Base-by-base conservation (phyloP, 257 asterid species). In the Fraxinus excelsior region DNA sequence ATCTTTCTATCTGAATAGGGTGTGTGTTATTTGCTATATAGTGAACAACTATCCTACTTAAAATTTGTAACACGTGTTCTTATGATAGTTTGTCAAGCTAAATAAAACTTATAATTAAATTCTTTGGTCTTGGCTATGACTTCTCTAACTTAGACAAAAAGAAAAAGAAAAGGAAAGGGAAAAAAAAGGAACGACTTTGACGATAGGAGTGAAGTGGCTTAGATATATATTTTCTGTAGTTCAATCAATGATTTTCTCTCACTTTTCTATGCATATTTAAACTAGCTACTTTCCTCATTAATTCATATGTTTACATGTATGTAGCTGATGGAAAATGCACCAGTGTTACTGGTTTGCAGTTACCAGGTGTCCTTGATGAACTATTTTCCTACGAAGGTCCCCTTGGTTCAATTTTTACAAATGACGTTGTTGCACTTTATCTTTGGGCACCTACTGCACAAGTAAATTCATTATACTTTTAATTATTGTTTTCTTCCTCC, bases 391-490 rank as follows among this genome's bases (percentile, higher is more conserved):
- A 95, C 49, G 71, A 71, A 84, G 98, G 99, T 73, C 92, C 97
- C 76, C 94, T 95, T 58, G 99, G 99, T 21, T 81, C 96, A 69
- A 79, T 83, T 46, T 92, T 91, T 76, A 87, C 92, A 7, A 72
- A 84, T 44, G 86, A 90, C 56, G 85, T 87, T 66, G 76, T 91
- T 84, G 84, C 90, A 74, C 87, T 95, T 71, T 83, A 88, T 82
- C 92, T 93, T 34, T 95, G 98, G 99, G 98, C 99, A 68, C 98
- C 99, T 68, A 93, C 98, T 82, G 98, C 99, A 49, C 97, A 90
- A 88, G 99, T 89, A 79, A 80, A 81, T 76, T 64, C 78, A 53
- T 11, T 71, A 77, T 78, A 32, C 74, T 35, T 70, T 70, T 29
- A 34, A 35, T 37, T 68, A 56, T n/a, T 8, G 8, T 1, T 0